phyloP scores from a whole-genome alignment of 169 alveolate species.

The Prorocentrum cordatum region DNA sequence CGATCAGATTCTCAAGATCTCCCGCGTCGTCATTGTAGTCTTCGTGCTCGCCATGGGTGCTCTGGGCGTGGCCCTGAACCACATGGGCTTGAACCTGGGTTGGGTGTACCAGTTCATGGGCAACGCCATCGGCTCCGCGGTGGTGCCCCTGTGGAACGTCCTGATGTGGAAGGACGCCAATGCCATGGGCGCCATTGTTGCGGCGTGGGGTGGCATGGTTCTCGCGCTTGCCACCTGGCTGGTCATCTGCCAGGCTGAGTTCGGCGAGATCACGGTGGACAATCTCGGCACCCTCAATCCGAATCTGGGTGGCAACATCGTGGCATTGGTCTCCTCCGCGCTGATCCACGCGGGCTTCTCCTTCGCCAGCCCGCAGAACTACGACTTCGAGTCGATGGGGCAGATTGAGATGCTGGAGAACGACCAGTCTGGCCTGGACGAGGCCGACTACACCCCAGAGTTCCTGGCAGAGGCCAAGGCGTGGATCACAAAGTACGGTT shows the following conservation, averaged over 20 bases:
- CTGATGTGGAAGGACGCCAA: constrained; percentile 33
- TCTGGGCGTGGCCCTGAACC: constrained; percentile 22
- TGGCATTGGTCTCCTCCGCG: background rate
- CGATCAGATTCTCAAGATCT: background rate
- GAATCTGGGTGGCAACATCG: constrained; percentile 25
- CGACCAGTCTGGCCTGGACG: constrained; percentile 17
- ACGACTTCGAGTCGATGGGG: constrained; percentile 36
- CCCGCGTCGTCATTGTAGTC: constrained; percentile 13
- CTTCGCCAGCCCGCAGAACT: constrained; percentile 10
- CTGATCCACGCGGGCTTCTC: constrained; percentile 18
- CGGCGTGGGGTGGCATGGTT: constrained; percentile 40
- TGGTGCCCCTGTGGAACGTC: constrained; percentile 13
- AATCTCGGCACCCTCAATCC: constrained; percentile 2
- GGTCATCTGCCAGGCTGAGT: background rate
- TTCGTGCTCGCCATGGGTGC: constrained; percentile 31
- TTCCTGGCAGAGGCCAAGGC: constrained; percentile 32
- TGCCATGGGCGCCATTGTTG: background rate
- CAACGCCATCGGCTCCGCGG: constrained; percentile 43
- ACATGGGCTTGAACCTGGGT: constrained; percentile 49
- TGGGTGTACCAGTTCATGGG: constrained; percentile 54
- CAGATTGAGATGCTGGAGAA: constrained; percentile 17
- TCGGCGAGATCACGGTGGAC: constrained; percentile 33
- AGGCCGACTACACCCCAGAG: background rate
- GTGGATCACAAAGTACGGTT: constrained; percentile 48
- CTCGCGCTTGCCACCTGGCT: constrained; percentile 11